phyloP scores from a whole-genome alignment of 371 early-diverging fungal species.

The Saksenaea vasiformis region DNA sequence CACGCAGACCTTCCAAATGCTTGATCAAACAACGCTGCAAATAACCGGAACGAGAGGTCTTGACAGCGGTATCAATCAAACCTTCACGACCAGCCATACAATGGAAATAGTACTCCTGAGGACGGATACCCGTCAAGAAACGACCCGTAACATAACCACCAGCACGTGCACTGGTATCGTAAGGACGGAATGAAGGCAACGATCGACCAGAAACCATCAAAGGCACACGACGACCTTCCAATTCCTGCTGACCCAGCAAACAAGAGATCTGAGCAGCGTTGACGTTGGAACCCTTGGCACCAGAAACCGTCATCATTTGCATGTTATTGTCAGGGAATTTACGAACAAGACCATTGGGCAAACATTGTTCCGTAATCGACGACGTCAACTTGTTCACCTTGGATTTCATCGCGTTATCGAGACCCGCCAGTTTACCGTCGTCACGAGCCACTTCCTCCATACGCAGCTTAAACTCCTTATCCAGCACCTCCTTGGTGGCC shows the following conservation, averaged over 20 bases:
- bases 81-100: constrained; percentile 99
- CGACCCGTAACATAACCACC: constrained; percentile 99
- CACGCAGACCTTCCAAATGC: constrained; percentile 96
- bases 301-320: constrained; percentile 98
- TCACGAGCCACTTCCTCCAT: constrained; percentile 87
- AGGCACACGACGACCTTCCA: constrained; percentile 99
- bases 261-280: constrained; percentile 99
- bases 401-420: constrained; percentile 92
- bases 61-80: constrained; percentile 99
- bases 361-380: constrained; percentile 76
- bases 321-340: constrained; percentile 97
- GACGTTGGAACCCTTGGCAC: constrained; percentile 99
- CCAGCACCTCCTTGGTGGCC: constrained; percentile 31
- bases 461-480: constrained; percentile 63
- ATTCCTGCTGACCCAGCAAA: constrained; percentile 98
- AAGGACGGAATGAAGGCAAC: constrained; percentile 93
- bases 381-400: constrained; percentile 85
- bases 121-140: constrained; percentile 99
- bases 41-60: constrained; percentile 99
- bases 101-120: constrained; percentile 91
- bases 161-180: constrained; percentile 88
- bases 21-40: constrained; percentile 99
- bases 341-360: constrained; percentile 84
- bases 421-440: constrained; percentile 84
- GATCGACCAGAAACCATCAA: constrained; percentile 98